Percentiles rank a stretch among this genome's conserved stretches.
Evolutionary conservation across 2,329 filamentous ascomycete genomes (phyloP).

Genomic region (Colletotrichum sojae): DNA sequence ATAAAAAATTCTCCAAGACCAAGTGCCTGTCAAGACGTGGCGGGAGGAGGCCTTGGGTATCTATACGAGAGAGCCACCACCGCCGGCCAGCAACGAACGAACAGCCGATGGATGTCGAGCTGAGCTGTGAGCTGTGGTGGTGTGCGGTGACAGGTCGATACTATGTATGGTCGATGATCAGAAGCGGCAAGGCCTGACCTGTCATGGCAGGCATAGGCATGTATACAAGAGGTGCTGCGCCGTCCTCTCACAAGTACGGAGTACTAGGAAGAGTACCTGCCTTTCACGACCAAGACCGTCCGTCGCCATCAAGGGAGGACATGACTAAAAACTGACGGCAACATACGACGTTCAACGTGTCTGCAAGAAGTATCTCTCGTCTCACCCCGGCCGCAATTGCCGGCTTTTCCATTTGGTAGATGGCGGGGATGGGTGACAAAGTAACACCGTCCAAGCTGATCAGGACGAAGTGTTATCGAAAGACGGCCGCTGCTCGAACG

Average conservation of each 20-base stretch:
- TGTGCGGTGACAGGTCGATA: constrained; percentile 27
- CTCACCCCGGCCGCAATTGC: constrained; percentile 28
- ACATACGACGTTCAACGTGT: constrained; percentile 12
- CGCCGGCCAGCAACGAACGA: constrained; percentile 18
- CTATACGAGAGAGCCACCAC: constrained; percentile 34
- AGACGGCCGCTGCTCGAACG: constrained; percentile 17
- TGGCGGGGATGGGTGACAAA: no score
- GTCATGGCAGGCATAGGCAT: constrained; percentile 30
- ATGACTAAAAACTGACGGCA: constrained; percentile 10
- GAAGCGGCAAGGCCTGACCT: constrained; percentile 11
- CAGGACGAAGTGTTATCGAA: not conserved
- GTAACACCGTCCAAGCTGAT: not conserved
- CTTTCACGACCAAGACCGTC: not conserved
- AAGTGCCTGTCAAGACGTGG: constrained; percentile 11
- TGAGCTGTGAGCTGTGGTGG: constrained; percentile 14
- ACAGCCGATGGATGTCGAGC: constrained; percentile 3
- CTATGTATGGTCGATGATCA: constrained; percentile 30
- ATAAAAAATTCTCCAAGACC: not conserved
- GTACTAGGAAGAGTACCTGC: not conserved
- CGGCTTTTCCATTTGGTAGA: constrained; percentile 12
- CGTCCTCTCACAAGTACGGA: not conserved
- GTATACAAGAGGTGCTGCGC: not conserved
- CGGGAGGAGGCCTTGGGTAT: constrained; percentile 31
- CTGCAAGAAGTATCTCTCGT: constrained; percentile 10
- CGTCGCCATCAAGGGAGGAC: constrained; percentile 8